A percentile compares a stretch with the other conserved stretches of the same genome.
phyloP scores from a whole-genome alignment of 2,329 filamentous ascomycete species.

The Curvularia eragrostidis region DNA sequence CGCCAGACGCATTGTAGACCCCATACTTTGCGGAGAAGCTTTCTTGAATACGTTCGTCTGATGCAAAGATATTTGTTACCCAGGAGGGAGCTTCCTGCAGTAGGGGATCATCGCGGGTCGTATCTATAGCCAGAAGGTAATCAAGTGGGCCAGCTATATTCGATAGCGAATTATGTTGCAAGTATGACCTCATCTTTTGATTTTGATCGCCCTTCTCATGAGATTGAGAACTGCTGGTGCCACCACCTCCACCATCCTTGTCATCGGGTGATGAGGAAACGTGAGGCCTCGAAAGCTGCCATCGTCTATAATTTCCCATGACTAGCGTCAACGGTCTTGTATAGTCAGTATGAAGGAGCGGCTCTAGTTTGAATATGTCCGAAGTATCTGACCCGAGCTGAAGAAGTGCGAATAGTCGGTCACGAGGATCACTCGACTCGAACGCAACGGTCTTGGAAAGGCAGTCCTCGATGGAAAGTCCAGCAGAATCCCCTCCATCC shows the following conservation, averaged over 20 bases:
- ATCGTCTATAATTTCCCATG: neutral
- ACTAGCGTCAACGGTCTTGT: neutral
- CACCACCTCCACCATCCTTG: neutral
- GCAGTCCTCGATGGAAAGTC: neutral
- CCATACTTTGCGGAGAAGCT: neutral
- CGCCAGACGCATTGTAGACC: constrained; percentile 1
- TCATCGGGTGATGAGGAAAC: neutral
- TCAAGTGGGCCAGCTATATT: neutral
- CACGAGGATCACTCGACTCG: constrained; percentile 4
- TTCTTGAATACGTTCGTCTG: neutral
- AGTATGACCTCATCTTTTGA: neutral
- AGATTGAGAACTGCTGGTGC: neutral
- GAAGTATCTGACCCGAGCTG: constrained; percentile 1
- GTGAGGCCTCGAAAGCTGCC: neutral
- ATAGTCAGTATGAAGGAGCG: neutral
- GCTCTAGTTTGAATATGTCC: neutral
- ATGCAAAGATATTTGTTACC: neutral
- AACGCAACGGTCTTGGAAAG: neutral
- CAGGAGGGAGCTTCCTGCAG: neutral
- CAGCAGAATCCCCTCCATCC: neutral
- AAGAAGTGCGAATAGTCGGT: constrained; percentile 1
- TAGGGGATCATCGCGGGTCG: neutral
- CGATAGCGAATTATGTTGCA: neutral
- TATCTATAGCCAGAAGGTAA: neutral
- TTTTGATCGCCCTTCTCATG: neutral